Evolutionary conservation across 129 eudicot species (phyloP).

Genomic region (Lactuca saligna): DNA sequence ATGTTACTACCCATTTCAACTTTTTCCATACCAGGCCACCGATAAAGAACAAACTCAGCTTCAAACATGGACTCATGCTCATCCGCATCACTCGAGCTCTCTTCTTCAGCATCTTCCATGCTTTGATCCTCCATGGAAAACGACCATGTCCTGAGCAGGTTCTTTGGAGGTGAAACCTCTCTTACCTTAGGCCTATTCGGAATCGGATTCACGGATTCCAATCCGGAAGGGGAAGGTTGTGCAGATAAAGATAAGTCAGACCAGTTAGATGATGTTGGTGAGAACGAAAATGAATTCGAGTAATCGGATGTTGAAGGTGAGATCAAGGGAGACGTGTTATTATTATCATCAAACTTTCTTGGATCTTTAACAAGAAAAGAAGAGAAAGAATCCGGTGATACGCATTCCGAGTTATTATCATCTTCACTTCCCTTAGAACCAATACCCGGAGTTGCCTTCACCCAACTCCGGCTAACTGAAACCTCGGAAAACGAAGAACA

Average conservation of each 20-base stretch:
- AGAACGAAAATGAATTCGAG: constrained; percentile 73
- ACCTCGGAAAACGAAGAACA: constrained; percentile 33
- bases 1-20: constrained; percentile 27
- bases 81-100: not conserved
- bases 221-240: constrained; percentile 55
- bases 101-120: constrained; percentile 36
- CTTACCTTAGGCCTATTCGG: constrained; percentile 17
- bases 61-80: constrained; percentile 17
- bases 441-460: not conserved
- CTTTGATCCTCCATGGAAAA: constrained; percentile 38
- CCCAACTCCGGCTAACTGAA: constrained; percentile 33
- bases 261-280: constrained; percentile 85
- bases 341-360: constrained; percentile 34
- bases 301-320: constrained; percentile 89
- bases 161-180: constrained; percentile 18
- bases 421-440: constrained; percentile 27
- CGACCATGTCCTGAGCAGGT: constrained; percentile 33
- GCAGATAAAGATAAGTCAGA: constrained; percentile 68
- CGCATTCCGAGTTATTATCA: constrained; percentile 25
- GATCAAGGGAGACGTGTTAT: constrained; percentile 57
- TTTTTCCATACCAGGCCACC: constrained; percentile 34
- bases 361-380: constrained; percentile 45
- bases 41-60: constrained; percentile 29
- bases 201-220: constrained; percentile 40
- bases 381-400: constrained; percentile 57